Conservation (phyloP, 345 rosid species). For the Dipteronia sinensis region DNA sequence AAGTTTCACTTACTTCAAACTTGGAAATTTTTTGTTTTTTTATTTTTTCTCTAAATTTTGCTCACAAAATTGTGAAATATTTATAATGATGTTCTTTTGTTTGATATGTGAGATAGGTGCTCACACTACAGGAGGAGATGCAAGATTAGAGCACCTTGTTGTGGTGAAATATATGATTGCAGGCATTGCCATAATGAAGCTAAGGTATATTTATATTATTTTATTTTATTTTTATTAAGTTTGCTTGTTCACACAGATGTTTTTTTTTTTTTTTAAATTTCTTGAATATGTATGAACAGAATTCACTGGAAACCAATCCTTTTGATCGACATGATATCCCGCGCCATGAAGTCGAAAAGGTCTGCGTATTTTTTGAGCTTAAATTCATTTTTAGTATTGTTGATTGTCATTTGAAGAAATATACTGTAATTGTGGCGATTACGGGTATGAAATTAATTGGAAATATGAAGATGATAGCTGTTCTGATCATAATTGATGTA, state of each 20-base stretch:
- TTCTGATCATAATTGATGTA: background rate
- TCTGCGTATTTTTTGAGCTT: slow-evolving; percentile 25
- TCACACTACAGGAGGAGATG: slow-evolving; percentile 83
- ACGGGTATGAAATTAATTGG: background rate
- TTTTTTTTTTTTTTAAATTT: background rate
- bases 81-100: background rate
- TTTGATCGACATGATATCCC: slow-evolving; percentile 72
- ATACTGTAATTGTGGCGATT: too few species aligned
- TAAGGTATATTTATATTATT: slow-evolving; percentile 54
- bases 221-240: background rate
- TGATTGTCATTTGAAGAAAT: background rate
- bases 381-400: background rate
- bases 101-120: slow-evolving; percentile 45
- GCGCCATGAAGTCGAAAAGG: slow-evolving; percentile 75
- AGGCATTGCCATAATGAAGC: slow-evolving; percentile 93
- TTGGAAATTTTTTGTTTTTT: background rate
- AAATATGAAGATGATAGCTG: background rate
- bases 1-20: slow-evolving; percentile 14
- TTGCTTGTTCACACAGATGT: background rate
- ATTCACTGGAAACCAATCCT: slow-evolving; percentile 55
- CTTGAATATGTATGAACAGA: slow-evolving; percentile 37
- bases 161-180: slow-evolving; percentile 78
- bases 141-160: slow-evolving; percentile 84
- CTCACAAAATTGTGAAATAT: background rate
- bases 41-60: background rate